phyloP scores from a whole-genome alignment of 2,329 filamentous ascomycete species.

The Colletotrichum spaethianum region DNA sequence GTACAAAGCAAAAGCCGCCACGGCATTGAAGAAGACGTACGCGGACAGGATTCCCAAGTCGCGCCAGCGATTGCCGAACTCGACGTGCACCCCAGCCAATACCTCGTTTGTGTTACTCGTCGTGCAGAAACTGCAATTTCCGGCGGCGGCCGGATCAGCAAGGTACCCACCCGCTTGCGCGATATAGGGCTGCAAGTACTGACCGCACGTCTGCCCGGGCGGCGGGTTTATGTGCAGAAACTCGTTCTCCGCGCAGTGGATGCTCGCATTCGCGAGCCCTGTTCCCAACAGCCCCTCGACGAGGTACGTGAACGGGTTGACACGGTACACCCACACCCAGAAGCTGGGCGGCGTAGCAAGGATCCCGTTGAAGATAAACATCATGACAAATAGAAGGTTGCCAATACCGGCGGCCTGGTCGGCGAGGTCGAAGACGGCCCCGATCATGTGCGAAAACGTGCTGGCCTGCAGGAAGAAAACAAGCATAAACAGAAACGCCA shows the following conservation, averaged over 20 bases:
- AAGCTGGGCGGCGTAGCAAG: slow-evolving; percentile 80
- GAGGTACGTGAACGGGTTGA: slow-evolving; percentile 83
- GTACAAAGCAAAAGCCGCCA: slow-evolving; percentile 67
- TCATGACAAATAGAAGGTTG: slow-evolving; percentile 72
- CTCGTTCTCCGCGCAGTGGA: slow-evolving; percentile 77
- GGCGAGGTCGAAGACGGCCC: slow-evolving; percentile 73
- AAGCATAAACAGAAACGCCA: slow-evolving; percentile 75
- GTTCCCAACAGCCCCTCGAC: slow-evolving; percentile 76
- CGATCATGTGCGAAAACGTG: slow-evolving; percentile 76
- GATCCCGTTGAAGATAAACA: slow-evolving; percentile 80
- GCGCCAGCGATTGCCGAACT: slow-evolving; percentile 67
- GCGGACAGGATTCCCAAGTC: slow-evolving; percentile 70
- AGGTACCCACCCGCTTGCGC: slow-evolving; percentile 62
- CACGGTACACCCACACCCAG: slow-evolving; percentile 84
- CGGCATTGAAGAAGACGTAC: slow-evolving; percentile 69
- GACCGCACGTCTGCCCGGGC: slow-evolving; percentile 64
- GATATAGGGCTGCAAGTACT: slow-evolving; percentile 68
- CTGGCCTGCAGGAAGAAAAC: slow-evolving; percentile 76
- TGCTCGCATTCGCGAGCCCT: slow-evolving; percentile 71
- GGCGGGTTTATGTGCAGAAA: slow-evolving; percentile 73
- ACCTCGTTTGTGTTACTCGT: slow-evolving; percentile 36
- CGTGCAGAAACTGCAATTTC: slow-evolving; percentile 26
- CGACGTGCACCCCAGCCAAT: slow-evolving; percentile 51
- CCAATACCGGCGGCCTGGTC: slow-evolving; percentile 76
- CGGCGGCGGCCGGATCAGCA: slow-evolving; percentile 56